Percentiles rank a stretch among this genome's conserved stretches.
Evolutionary conservation across 371 early-diverging fungal species (phyloP).

Genomic region (Mortierella sp.): DNA sequence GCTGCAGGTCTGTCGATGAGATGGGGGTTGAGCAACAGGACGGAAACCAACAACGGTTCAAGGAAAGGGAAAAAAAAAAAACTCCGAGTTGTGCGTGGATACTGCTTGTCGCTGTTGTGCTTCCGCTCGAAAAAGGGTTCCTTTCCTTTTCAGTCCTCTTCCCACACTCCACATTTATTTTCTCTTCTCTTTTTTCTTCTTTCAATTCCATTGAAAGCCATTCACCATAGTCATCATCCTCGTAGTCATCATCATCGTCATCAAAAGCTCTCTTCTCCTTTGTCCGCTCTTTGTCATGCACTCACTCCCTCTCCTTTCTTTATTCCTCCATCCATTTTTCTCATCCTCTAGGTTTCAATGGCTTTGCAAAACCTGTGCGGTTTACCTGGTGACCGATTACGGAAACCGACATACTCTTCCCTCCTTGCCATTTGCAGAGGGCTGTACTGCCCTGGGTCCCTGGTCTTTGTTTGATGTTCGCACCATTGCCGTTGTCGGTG

Average conservation of each 20-base stretch:
- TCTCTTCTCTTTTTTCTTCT: neutral
- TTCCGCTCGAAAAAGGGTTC: slow-evolving; percentile 1
- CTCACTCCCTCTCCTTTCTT: neutral
- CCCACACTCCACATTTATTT: slow-evolving; percentile 1
- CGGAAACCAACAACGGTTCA: neutral
- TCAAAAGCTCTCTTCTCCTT: neutral
- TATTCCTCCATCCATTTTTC: neutral
- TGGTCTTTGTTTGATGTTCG: neutral
- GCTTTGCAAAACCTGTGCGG: neutral
- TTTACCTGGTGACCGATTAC: neutral
- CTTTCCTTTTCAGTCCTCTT: slow-evolving; percentile 12
- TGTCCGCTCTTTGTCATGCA: neutral
- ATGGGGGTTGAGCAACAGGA: neutral
- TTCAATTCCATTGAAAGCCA: neutral
- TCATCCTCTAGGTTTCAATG: neutral
- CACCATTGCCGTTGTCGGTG: neutral
- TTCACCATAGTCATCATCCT: neutral
- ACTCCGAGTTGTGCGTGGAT: neutral
- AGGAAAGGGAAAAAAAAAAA: neutral
- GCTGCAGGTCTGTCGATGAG: slow-evolving; percentile 7
- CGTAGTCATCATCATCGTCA: neutral
- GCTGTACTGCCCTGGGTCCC: neutral
- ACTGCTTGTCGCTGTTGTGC: too few species aligned
- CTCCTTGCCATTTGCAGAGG: too few species aligned
- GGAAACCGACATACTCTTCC: too few species aligned